phyloP scores from a whole-genome alignment of 2,329 filamentous ascomycete genomes.

The Fusarium sp. region DNA sequence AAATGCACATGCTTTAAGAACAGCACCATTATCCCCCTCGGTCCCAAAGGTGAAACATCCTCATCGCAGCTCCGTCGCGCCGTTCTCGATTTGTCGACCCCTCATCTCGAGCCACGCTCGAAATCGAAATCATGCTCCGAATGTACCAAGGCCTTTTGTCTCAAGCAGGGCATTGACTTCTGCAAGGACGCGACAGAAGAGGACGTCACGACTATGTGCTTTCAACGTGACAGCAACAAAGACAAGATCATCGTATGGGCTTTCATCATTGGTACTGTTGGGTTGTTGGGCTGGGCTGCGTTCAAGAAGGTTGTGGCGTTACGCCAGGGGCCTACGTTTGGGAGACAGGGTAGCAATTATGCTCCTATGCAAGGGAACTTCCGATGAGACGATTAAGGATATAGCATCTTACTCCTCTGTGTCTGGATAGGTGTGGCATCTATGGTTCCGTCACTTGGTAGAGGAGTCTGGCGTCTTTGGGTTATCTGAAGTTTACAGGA shows the following conservation, averaged over 20 bases:
- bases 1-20: conserved; percentile 77
- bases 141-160: conserved; percentile 73
- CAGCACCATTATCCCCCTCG: conserved; percentile 72
- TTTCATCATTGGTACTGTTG: conserved; percentile 68
- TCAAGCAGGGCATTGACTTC: conserved; percentile 67
- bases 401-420: not conserved
- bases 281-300: conserved; percentile 68
- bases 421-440: not conserved
- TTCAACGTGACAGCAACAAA: conserved; percentile 73
- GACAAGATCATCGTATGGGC: conserved; percentile 73
- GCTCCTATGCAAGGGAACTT: conserved; percentile 42
- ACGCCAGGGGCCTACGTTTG: conserved; percentile 46
- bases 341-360: conserved; percentile 44
- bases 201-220: conserved; percentile 70
- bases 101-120: conserved; percentile 43
- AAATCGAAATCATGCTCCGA: conserved; percentile 63
- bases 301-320: conserved; percentile 59
- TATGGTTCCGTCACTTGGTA: not conserved
- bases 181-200: conserved; percentile 70
- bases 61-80: conserved; percentile 37
- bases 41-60: conserved; percentile 50
- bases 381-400: conserved; percentile 12
- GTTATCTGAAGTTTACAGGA: conserved; percentile 5
- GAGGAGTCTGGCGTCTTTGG: conserved; percentile 22
- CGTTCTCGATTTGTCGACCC: conserved; percentile 27